Evolutionary conservation across 2,329 filamentous ascomycete genomes (phyloP).

Genomic region (Pyricularia sp.): DNA sequence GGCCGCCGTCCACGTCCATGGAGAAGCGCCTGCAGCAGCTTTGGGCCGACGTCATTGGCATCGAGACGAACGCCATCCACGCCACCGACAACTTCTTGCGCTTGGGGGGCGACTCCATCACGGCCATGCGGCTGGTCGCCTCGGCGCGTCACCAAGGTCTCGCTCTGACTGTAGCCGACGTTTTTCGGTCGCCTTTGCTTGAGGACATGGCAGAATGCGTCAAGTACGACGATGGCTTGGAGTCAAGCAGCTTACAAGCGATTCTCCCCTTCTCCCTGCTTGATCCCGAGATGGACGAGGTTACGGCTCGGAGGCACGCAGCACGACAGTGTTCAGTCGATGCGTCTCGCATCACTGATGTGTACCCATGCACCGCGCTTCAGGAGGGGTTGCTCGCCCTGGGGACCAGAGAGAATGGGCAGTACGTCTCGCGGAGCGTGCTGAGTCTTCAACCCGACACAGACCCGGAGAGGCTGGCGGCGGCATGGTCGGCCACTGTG

Average conservation of each 20-base stretch:
- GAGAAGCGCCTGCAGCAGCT: constrained; percentile 23
- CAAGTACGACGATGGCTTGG: constrained; percentile 9
- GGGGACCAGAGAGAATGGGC: constrained; percentile 34
- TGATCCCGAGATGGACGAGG: not conserved
- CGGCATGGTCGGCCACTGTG: constrained; percentile 28
- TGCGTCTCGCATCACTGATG: constrained; percentile 27
- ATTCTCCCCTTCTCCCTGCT: constrained; percentile 14
- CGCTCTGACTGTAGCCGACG: constrained; percentile 26
- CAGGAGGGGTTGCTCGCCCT: constrained; percentile 42
- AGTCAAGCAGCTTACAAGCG: not conserved
- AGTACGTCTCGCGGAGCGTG: constrained; percentile 38
- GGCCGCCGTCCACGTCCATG: constrained; percentile 17
- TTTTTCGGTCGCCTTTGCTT: constrained; percentile 22
- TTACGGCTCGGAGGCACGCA: constrained; percentile 7
- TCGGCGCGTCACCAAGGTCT: constrained; percentile 23
- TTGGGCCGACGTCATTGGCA: constrained; percentile 24
- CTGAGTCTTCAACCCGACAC: constrained; percentile 23
- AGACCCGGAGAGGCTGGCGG: constrained; percentile 24
- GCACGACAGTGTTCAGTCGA: constrained; percentile 5
- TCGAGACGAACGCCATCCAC: constrained; percentile 20
- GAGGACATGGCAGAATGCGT: constrained; percentile 11
- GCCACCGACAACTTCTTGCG: constrained; percentile 33
- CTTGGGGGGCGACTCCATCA: constrained; percentile 33
- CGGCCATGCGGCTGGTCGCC: constrained; percentile 34
- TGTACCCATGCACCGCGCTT: constrained; percentile 40